A percentile compares a stretch with the other conserved stretches of the same genome.
These are phyloP conservation scores for Onygenales sp. DNA, from an alignment of 2,329 filamentous ascomycete genomes.

Conservation along the genomic window DNA sequence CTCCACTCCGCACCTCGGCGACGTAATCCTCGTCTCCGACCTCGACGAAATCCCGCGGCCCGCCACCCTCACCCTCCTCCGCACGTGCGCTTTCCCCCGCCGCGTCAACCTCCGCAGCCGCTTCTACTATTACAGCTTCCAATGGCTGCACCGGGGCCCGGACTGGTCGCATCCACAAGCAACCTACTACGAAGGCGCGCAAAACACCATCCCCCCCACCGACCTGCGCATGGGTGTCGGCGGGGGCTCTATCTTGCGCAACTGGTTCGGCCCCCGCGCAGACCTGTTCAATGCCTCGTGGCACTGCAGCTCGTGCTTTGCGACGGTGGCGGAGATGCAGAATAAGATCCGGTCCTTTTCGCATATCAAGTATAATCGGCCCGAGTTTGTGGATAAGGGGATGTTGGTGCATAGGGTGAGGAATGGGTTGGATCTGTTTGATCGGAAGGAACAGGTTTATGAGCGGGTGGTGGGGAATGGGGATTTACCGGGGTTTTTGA, in stretches of 20 bases:
- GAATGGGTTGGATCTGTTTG: constrained; percentile 47
- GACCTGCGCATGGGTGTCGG: constrained; percentile 36
- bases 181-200: constrained; percentile 41
- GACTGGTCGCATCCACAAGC: constrained; percentile 37
- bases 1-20: neutral
- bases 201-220: constrained; percentile 43
- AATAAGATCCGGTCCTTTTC: constrained; percentile 50
- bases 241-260: neutral
- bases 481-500: constrained; percentile 45
- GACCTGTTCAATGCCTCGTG: constrained; percentile 45
- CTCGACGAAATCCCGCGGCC: constrained; percentile 53
- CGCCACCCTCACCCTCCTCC: constrained; percentile 39
- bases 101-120: constrained; percentile 43
- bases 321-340: constrained; percentile 45
- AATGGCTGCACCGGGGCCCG: constrained; percentile 35
- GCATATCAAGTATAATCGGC: constrained; percentile 44
- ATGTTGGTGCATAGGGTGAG: constrained; percentile 45
- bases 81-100: constrained; percentile 44
- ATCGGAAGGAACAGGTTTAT: constrained; percentile 40
- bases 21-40: constrained; percentile 25
- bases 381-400: constrained; percentile 38
- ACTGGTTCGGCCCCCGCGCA: constrained; percentile 12
- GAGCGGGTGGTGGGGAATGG: constrained; percentile 40
- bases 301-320: constrained; percentile 56
- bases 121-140: constrained; percentile 52